Conservation (phyloP, 768 basidiomycete genomes). For the Ramaria sp. region DNA sequence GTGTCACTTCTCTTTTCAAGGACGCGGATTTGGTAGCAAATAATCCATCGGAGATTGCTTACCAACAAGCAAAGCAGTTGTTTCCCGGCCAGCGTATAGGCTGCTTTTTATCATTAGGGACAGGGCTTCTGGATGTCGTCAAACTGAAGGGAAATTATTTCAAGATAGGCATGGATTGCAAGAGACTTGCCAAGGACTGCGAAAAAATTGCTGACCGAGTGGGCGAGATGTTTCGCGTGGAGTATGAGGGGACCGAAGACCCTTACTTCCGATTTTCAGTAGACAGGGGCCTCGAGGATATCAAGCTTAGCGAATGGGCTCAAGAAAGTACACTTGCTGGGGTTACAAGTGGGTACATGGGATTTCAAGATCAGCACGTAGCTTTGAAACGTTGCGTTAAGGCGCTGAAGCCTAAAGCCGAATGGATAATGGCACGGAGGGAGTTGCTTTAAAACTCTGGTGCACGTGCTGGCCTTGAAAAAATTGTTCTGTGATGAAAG, state of each 20-base stretch:
- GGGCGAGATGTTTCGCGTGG: background rate
- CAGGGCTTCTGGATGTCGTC: background rate
- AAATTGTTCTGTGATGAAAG: no score
- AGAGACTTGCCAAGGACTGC: background rate
- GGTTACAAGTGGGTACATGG: no score
- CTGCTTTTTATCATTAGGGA: background rate
- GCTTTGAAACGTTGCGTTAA: no score
- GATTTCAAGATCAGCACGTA: no score
- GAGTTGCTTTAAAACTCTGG: no score
- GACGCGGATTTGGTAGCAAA: background rate
- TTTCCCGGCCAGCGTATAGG: background rate
- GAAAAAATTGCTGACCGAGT: background rate
- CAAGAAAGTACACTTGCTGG: background rate
- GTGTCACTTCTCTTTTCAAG: no score
- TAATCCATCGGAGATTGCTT: background rate
- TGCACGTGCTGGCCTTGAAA: no score
- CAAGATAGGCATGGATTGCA: background rate
- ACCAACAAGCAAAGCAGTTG: background rate
- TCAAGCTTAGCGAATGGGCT: no score
- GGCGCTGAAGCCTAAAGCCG: no score
- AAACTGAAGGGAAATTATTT: background rate
- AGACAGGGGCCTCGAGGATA: background rate
- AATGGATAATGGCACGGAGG: no score
- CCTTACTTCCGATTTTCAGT: background rate
- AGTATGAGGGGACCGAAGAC: background rate